Evolutionary conservation across 1,139 yeast species (phyloP), one percentile per base, ranked within the genome.

Genomic region (Geotrichum histeridarum): DNA sequence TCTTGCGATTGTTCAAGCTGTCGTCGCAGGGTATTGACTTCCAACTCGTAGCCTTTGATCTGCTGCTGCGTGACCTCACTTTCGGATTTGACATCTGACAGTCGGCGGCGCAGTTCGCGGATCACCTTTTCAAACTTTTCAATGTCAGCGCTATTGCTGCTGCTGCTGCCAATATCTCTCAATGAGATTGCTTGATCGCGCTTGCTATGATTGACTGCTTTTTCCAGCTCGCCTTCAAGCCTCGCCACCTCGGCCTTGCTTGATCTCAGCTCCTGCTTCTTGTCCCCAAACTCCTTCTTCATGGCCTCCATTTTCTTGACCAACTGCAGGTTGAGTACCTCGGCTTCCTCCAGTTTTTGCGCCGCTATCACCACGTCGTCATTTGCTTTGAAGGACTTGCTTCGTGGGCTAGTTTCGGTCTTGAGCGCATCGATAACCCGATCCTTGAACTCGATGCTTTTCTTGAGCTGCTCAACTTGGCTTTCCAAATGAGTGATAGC

Each of bases 361-460:
- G 7, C 32, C 46, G 11, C 36, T 11, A 17, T n/a, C n/a, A n/a
- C 15, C 7, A 8, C 12, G 8, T 36, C 17, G 30, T 8, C 22
- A 35, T 11, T 15, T 14, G 30, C 31, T 27, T 42, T 37, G 9
- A 3, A 4, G 33, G 9, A 9, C 15, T 18, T 42, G 27, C 30
- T 35, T 18, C 30, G 37, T 5, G 18, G 18, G 32, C 14, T 30
- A 8, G 36, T 11, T 14, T 39, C 47, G 9, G 33, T 43, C 44
- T 43, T 50, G 18, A 50, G 42, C 15, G 48, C 48, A 4, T 43
- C 53, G 11, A 50, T 50, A 17, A 50, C 48, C 14, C 53, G 35
- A 14, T 43, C 48, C 43, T 50, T 50, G 6, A 50, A n/a, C 27
- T 43, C 48, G 6, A 50, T 35, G 27, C 47, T 42, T 36, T 48